Evolutionary conservation across 495 filamentous ascomycete species (phyloP), one percentile per base, ranked within the genome.

Genomic region (Neurospora discreta): DNA sequence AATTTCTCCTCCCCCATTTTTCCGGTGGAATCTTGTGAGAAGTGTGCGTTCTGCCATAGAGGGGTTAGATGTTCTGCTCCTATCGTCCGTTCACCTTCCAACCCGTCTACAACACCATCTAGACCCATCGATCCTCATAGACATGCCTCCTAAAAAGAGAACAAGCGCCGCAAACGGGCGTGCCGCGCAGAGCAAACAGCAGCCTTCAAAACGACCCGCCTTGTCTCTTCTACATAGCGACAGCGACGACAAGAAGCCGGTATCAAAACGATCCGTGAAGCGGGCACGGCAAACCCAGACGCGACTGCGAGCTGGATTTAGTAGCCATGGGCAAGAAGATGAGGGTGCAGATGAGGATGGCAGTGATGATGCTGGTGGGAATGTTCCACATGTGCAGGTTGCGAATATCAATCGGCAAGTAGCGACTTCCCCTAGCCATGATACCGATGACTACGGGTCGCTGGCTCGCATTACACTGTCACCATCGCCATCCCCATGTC

Each of bases 181-280:
- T 18, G 52, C 30, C 2, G 26, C 52, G 52, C 52, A 65, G 15
- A 33, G 8, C 52, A 65, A 36, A 33, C 52, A 65, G 7, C 43
- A n/a, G 15, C 26, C 52, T 18, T 3, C 52, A 7, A 65, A 65
- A 26, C 26, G 52, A 36, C 13, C 52, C 30, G 52, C 52, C 26
- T 65, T 65, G 52, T 65, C 52, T 33, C 52, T 65, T 9, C 15
- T 65, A 15, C 26, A 33, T 65, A 65, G 15, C 15, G 52, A 65
- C 26, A 65, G 26, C 30, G 52, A 65, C 52, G 52, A 33, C 52
- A 33, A 65, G 26, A 65, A 65, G 5, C 26, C 15, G 3, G 20
- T 30, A 5, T 23, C 70, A n/a, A 40, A 71, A n/a, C 70, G 52
- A 36, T 71, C 75, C 3, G 26, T 43, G 18, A 75, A 77, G 40